A percentile compares a stretch with the other conserved stretches of the same genome.
phyloP scores from a whole-genome alignment of 768 basidiomycete genomes.

The Leccinum barrowsii region DNA sequence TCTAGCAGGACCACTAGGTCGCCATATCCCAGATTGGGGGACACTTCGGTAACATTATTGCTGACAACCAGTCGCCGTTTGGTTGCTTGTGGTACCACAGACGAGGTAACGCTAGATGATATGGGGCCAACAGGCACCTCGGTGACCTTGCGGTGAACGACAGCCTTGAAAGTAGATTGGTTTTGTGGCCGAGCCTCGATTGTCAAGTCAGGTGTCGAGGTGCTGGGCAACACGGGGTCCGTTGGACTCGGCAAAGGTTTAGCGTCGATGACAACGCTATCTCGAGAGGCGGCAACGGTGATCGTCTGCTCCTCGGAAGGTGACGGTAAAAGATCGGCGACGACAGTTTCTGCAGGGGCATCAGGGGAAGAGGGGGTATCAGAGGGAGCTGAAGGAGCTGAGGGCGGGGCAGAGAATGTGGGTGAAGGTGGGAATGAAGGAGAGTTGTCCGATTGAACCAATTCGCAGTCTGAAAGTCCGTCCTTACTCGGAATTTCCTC shows the following conservation, averaged over 20 bases:
- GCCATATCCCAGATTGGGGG: conserved; percentile 45
- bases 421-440: conserved; percentile 1
- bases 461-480: conserved; percentile 12
- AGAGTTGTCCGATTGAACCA: conserved; percentile 9
- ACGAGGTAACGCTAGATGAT: conserved; percentile 11
- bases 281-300: not conserved
- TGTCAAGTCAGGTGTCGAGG: conserved; percentile 7
- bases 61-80: conserved; percentile 29
- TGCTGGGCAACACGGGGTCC: conserved; percentile 1
- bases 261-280: not conserved
- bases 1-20: conserved; percentile 55
- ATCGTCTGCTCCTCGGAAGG: conserved; percentile 2
- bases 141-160: conserved; percentile 54
- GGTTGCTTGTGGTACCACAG: conserved; percentile 26
- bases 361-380: not conserved
- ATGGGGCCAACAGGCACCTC: conserved; percentile 30
- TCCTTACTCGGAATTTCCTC: conserved; percentile 4
- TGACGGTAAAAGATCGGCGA: not conserved
- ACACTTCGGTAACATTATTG: conserved; percentile 28
- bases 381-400: not conserved
- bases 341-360: not conserved
- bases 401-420: not conserved
- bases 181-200: conserved; percentile 3
- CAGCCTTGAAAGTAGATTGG: conserved; percentile 45
- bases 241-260: conserved; percentile 4